Evolutionary conservation across 2,329 filamentous ascomycete species (phyloP).

Genomic region (Claviceps monticola): DNA sequence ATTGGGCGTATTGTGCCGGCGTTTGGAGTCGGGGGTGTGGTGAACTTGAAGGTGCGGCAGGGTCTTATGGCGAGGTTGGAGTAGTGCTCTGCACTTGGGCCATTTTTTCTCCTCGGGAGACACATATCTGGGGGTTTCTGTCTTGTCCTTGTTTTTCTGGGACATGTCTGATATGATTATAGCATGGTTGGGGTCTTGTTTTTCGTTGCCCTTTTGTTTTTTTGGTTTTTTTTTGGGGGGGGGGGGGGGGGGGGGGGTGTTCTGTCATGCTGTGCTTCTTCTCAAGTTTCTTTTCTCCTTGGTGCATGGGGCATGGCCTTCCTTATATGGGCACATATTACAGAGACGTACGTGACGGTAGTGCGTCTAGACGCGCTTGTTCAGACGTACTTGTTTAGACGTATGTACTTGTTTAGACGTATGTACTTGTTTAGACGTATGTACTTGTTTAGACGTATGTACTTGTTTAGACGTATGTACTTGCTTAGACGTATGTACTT

Average conservation of each 20-base stretch:
- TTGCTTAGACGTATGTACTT: no score
- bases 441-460: no score
- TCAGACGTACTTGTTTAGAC: no score
- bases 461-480: no score
- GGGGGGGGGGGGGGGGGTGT: background rate
- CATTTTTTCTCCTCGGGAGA: no score
- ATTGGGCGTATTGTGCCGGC: constrained; percentile 79
- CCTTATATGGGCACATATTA: no score
- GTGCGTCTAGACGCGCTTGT: no score
- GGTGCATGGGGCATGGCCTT: no score
- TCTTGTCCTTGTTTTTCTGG: background rate
- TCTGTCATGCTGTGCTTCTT: background rate
- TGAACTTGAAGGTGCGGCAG: constrained; percentile 60
- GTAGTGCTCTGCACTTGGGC: constrained; percentile 7
- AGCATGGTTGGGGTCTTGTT: background rate
- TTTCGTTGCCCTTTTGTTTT: background rate
- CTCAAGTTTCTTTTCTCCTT: background rate
- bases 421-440: no score
- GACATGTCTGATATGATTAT: background rate
- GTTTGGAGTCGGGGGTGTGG: constrained; percentile 77
- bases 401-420: no score
- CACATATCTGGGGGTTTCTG: background rate
- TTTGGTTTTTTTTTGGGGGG: no score
- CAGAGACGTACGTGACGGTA: no score
- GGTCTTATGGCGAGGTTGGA: constrained; percentile 50